phyloP scores from a whole-genome alignment of 108 stramenopile species.

The Stephanodiscus minutulus region DNA sequence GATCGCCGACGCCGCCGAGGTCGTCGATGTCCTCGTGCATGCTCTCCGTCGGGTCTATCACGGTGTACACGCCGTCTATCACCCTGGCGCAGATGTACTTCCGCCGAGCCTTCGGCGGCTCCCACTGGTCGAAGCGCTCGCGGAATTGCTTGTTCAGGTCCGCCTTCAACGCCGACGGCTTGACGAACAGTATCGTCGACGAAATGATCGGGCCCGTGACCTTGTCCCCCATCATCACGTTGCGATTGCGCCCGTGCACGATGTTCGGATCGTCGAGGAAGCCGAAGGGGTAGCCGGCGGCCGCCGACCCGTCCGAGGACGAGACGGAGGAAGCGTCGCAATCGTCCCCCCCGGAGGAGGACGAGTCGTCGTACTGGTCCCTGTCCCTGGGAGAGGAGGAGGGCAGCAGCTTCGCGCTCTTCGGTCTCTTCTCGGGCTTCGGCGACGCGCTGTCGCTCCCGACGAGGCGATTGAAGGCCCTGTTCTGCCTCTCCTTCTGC shows the following conservation, averaged over 20 bases:
- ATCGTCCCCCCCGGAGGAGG: slow-evolving; percentile 26
- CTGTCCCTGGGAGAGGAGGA: slow-evolving; percentile 16
- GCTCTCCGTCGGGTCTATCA: slow-evolving; percentile 74
- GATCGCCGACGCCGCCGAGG: slow-evolving; percentile 10
- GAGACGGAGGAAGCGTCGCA: slow-evolving; percentile 7
- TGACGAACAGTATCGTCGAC: slow-evolving; percentile 89
- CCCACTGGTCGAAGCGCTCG: slow-evolving; percentile 90
- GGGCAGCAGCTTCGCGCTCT: slow-evolving; percentile 5
- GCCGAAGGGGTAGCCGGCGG: slow-evolving; percentile 54
- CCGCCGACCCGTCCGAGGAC: slow-evolving; percentile 33
- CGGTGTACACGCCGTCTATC: slow-evolving; percentile 77
- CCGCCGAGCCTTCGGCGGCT: slow-evolving; percentile 67
- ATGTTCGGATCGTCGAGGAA: slow-evolving; percentile 88
- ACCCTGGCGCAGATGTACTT: slow-evolving; percentile 76
- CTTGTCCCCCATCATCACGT: slow-evolving; percentile 87
- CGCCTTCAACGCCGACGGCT: slow-evolving; percentile 83
- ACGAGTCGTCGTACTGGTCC: slow-evolving; percentile 14
- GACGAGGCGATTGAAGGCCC: slow-evolving; percentile 45
- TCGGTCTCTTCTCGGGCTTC: slow-evolving; percentile 16
- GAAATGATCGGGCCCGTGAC: slow-evolving; percentile 79
- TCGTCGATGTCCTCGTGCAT: slow-evolving; percentile 41
- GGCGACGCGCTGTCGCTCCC: slow-evolving; percentile 7
- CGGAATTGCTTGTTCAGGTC: slow-evolving; percentile 94
- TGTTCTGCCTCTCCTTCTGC: slow-evolving; percentile 39
- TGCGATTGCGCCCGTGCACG: slow-evolving; percentile 81